Evolutionary conservation across 495 filamentous ascomycete genomes (phyloP).

Genomic region (Talaromyces liani): DNA sequence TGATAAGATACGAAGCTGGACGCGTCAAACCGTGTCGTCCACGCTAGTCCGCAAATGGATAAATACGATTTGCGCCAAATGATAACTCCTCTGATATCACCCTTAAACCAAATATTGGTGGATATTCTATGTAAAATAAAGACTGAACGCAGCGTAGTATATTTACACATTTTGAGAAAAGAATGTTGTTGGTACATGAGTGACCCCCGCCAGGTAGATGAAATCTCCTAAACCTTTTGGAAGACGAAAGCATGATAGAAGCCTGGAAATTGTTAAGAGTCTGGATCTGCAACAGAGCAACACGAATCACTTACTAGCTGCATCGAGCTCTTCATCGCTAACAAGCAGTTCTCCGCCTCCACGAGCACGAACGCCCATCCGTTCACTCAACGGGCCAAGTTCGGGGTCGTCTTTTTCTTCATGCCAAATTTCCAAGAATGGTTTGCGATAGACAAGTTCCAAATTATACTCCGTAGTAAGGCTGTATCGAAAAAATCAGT

Average conservation of each 20-base stretch:
- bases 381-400: conserved; percentile 76
- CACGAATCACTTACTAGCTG: conserved; percentile 49
- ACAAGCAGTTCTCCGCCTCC: conserved; percentile 59
- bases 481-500: conserved; percentile 17
- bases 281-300: neutral
- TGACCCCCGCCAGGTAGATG: neutral
- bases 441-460: conserved; percentile 84
- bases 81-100: too few relatives aligned
- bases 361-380: conserved; percentile 83
- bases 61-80: neutral
- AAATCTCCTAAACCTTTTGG: conserved; percentile 65
- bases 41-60: conserved; percentile 6
- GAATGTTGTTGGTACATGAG: neutral
- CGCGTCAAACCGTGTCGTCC: neutral
- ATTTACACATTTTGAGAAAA: neutral
- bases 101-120: neutral
- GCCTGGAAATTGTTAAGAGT: conserved; percentile 26
- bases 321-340: conserved; percentile 78
- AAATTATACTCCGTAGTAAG: conserved; percentile 94
- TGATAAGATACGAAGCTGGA: conserved; percentile 3
- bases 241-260: conserved; percentile 94
- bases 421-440: conserved; percentile 84
- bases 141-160: neutral
- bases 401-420: conserved; percentile 76
- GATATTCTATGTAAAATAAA: neutral